Conservation (phyloP, 2,329 filamentous ascomycete genomes). For the Sclerotinia glacialis region DNA sequence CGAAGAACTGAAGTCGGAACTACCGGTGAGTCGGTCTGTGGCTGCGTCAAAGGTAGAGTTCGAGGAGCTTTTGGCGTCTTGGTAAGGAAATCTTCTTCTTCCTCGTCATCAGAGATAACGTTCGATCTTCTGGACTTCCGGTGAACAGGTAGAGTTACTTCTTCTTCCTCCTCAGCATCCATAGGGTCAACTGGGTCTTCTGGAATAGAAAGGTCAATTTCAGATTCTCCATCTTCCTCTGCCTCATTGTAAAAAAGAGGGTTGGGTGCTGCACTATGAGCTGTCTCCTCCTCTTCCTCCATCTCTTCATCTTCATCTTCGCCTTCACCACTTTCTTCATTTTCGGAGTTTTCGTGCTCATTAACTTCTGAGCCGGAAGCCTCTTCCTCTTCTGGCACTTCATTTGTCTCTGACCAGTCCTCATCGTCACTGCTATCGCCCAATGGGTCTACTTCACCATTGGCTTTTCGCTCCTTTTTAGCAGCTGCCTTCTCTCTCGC, state of each 20-base stretch:
- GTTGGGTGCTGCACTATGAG: conserved; percentile 38
- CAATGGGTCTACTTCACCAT: conserved; percentile 44
- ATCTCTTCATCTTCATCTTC: conserved; percentile 30
- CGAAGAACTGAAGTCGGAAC: conserved; percentile 63
- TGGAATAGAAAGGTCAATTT: conserved; percentile 37
- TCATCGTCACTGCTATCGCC: conserved; percentile 57
- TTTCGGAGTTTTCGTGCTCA: conserved; percentile 39
- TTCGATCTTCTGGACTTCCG: conserved; percentile 31
- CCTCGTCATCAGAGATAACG: conserved; percentile 45
- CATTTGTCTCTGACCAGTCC: conserved; percentile 49
- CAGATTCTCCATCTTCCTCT: conserved; percentile 42
- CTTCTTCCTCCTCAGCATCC: conserved; percentile 35
- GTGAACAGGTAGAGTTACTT: conserved; percentile 31
- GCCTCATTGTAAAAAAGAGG: conserved; percentile 38
- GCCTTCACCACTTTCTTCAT: conserved; percentile 39
- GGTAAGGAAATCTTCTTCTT: conserved; percentile 40
- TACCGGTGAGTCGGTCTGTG: conserved; percentile 47
- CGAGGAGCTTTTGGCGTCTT: conserved; percentile 28
- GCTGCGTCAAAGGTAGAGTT: conserved; percentile 35
- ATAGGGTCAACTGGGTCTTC: conserved; percentile 33
- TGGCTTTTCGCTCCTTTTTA: conserved; percentile 58
- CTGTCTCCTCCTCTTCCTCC: conserved; percentile 50
- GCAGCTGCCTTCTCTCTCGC: conserved; percentile 71
- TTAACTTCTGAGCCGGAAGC: conserved; percentile 42
- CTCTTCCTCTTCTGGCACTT: conserved; percentile 45